phyloP scores from a whole-genome alignment of 1,284 basidiomycete genomes.

The Tylopilus orsonianus region DNA sequence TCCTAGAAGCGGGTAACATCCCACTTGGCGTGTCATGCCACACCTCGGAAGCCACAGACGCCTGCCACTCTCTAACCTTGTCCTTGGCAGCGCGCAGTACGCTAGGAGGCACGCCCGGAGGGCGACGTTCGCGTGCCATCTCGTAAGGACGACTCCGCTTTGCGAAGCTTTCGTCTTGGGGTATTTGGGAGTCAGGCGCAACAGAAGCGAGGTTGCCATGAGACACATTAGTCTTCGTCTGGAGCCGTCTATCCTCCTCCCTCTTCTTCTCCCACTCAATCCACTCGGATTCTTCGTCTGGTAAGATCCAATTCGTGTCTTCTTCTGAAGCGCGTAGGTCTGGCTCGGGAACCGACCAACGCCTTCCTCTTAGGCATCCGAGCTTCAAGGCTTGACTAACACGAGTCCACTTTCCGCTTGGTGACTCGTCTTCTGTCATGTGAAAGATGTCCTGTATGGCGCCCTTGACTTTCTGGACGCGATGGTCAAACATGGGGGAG shows the following conservation, averaged over 20 bases:
- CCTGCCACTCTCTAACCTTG: slow-evolving; percentile 35
- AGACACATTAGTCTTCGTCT: slow-evolving; percentile 18
- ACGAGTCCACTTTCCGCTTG: slow-evolving; percentile 27
- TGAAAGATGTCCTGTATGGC: slow-evolving; percentile 20
- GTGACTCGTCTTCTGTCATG: slow-evolving; percentile 13
- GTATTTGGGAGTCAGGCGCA: slow-evolving; percentile 11
- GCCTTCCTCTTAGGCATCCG: slow-evolving; percentile 33
- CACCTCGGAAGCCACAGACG: slow-evolving; percentile 19
- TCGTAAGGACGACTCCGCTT: neutral
- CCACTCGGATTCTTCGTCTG: slow-evolving; percentile 36
- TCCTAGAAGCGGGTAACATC: slow-evolving; percentile 3
- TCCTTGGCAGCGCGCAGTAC: slow-evolving; percentile 29
- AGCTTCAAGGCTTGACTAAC: slow-evolving; percentile 30
- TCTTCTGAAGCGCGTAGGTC: slow-evolving; percentile 9
- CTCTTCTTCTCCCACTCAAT: slow-evolving; percentile 34
- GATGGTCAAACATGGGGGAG: slow-evolving; percentile 24
- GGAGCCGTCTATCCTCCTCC: slow-evolving; percentile 21
- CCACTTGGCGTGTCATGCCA: slow-evolving; percentile 1
- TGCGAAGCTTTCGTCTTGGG: slow-evolving; percentile 1
- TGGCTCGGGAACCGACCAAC: slow-evolving; percentile 10
- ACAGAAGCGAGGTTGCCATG: slow-evolving; percentile 7
- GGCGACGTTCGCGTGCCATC: neutral
- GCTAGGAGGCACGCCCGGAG: slow-evolving; percentile 17
- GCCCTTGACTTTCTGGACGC: slow-evolving; percentile 26
- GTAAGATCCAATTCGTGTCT: slow-evolving; percentile 32